Evolutionary conservation across 2,329 filamentous ascomycete genomes (phyloP).

Genomic region (Trichoderma breve): DNA sequence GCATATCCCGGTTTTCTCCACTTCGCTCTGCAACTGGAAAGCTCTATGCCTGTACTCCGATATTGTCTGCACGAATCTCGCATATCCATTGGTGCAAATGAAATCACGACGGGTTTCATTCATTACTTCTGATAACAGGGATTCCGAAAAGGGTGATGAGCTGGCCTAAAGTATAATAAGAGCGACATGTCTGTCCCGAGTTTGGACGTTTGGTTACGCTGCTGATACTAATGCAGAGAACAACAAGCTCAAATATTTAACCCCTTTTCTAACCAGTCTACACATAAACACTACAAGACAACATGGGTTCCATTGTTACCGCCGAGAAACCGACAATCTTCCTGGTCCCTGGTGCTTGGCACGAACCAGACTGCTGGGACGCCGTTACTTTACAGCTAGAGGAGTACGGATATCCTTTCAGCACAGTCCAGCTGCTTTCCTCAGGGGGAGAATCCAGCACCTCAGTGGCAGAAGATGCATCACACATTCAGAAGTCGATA

Average conservation of each 20-base stretch:
- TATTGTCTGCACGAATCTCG: not conserved
- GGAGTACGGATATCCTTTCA: not conserved
- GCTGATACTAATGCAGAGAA: not conserved
- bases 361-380: not conserved
- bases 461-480: not conserved
- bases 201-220: not conserved
- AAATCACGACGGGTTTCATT: not conserved
- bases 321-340: not conserved
- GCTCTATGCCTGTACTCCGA: not conserved
- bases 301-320: not conserved
- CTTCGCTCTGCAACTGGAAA: not conserved
- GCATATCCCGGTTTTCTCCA: not conserved
- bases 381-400: not conserved
- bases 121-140: not conserved
- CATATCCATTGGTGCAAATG: not conserved
- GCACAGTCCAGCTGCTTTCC: not conserved
- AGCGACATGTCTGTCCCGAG: not conserved
- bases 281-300: not conserved
- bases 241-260: not conserved
- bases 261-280: not conserved
- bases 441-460: not conserved
- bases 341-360: not conserved
- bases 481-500: not conserved
- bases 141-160: not conserved
- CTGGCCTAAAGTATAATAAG: not conserved